Conservation (phyloP, 345 rosid genomes). For the Salix koriyanagi region DNA sequence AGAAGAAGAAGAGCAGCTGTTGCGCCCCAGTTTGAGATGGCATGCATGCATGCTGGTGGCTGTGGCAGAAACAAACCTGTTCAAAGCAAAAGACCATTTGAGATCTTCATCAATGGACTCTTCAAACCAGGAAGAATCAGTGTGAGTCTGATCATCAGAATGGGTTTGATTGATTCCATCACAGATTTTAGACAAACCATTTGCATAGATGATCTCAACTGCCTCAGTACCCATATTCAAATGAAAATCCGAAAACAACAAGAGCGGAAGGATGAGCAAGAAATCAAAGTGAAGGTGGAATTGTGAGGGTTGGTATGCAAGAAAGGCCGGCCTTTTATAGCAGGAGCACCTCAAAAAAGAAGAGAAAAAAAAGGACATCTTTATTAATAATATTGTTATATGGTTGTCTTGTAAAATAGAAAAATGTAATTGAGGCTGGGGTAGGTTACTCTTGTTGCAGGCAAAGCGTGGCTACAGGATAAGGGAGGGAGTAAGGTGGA, state of each 20-base stretch:
- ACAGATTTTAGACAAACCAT: conserved; percentile 46
- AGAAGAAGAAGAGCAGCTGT: not conserved
- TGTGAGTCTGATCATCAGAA: conserved; percentile 17
- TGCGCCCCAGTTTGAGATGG: not conserved
- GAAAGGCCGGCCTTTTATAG: no score
- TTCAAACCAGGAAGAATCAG: conserved; percentile 65
- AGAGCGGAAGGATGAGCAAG: not conserved
- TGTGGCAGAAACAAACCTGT: conserved; percentile 41
- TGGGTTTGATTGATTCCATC: conserved; percentile 31
- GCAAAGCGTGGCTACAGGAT: no score
- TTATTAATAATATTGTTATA: no score
- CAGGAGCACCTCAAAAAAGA: no score
- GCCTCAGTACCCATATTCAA: conserved; percentile 57
- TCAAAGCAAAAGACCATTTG: conserved; percentile 89
- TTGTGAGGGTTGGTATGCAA: no score
- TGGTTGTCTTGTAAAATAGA: no score
- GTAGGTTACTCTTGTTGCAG: no score
- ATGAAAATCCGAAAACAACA: not conserved
- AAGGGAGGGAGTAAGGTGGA: no score
- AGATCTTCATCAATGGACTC: conserved; percentile 80
- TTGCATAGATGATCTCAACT: conserved; percentile 49
- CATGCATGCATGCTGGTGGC: not conserved
- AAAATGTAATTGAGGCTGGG: no score
- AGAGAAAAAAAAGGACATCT: no score
- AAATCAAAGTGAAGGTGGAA: not conserved